These are phyloP conservation scores for Ceratocystis cubensis DNA, from an alignment of 2,329 filamentous ascomycete species.

Conservation along the genomic window DNA sequence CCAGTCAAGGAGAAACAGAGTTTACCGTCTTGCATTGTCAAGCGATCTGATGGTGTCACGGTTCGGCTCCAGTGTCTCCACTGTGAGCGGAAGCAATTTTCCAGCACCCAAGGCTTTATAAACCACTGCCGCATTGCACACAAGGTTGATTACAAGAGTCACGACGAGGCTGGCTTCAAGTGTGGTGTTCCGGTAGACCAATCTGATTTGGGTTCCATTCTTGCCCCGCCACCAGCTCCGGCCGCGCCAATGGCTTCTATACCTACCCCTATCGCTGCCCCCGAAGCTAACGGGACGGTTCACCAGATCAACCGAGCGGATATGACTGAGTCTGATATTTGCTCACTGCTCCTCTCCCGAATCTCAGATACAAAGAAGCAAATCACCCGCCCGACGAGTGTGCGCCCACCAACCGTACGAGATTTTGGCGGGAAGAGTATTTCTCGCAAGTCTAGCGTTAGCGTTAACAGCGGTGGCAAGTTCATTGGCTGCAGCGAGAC, in stretches of 20 bases:
- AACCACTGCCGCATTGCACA: slow-evolving; percentile 97
- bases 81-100: slow-evolving; percentile 83
- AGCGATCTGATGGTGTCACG: slow-evolving; percentile 69
- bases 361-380: slow-evolving; percentile 20
- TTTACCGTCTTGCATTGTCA: slow-evolving; percentile 57
- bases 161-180: slow-evolving; percentile 81
- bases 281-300: slow-evolving; percentile 9
- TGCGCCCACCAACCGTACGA: background rate
- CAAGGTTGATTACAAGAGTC: slow-evolving; percentile 83
- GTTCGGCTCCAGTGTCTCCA: slow-evolving; percentile 86
- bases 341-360: slow-evolving; percentile 19
- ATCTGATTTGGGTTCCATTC: slow-evolving; percentile 11
- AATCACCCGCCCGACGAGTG: slow-evolving; percentile 15
- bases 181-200: slow-evolving; percentile 70
- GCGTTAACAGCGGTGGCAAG: slow-evolving; percentile 11
- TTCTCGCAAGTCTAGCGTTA: slow-evolving; percentile 9
- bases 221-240: slow-evolving; percentile 3
- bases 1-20: slow-evolving; percentile 69
- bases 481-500: slow-evolving; percentile 20
- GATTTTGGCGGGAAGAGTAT: slow-evolving; percentile 11
- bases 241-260: slow-evolving; percentile 6
- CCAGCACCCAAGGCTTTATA: slow-evolving; percentile 96
- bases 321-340: slow-evolving; percentile 19
- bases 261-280: background rate
- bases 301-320: slow-evolving; percentile 14